Conservation (phyloP, 257 asterid genomes). For the Euphrasia confusa region DNA sequence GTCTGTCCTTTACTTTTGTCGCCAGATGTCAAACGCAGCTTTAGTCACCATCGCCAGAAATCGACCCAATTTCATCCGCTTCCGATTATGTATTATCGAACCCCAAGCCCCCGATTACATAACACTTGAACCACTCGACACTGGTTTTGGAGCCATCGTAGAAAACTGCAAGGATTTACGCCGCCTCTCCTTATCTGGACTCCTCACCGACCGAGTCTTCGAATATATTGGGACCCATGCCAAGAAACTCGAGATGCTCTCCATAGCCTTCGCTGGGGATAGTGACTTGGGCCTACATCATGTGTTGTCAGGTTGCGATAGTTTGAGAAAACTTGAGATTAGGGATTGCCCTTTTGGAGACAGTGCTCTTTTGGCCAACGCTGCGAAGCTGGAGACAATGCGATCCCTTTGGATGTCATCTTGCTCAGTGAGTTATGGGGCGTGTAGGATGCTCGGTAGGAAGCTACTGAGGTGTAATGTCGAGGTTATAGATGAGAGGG, state of each 20-base stretch:
- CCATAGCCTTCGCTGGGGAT: slow-evolving; percentile 85
- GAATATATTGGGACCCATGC: slow-evolving; percentile 69
- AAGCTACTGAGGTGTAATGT: slow-evolving; percentile 76
- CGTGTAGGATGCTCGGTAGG: slow-evolving; percentile 72
- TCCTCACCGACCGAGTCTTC: slow-evolving; percentile 69
- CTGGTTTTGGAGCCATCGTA: slow-evolving; percentile 84
- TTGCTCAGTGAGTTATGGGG: slow-evolving; percentile 81
- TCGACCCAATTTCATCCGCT: slow-evolving; percentile 62
- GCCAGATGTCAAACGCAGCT: slow-evolving; percentile 84
- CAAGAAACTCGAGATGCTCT: slow-evolving; percentile 80
- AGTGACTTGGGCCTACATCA: slow-evolving; percentile 82
- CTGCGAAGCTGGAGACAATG: slow-evolving; percentile 89
- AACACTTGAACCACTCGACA: slow-evolving; percentile 64
- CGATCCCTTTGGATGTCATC: slow-evolving; percentile 99
- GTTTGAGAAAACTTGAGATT: slow-evolving; percentile 77
- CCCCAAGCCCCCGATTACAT: slow-evolving; percentile 63
- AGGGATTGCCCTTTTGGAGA: slow-evolving; percentile 92
- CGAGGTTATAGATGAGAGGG: slow-evolving; percentile 87
- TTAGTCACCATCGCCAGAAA: slow-evolving; percentile 61
- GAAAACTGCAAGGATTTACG: slow-evolving; percentile 66
- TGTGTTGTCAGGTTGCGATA: slow-evolving; percentile 76
- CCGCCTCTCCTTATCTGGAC: slow-evolving; percentile 74
- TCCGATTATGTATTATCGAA: slow-evolving; percentile 71
- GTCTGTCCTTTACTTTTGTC: slow-evolving; percentile 81
- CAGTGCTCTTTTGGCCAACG: slow-evolving; percentile 82